Evolutionary conservation across 768 basidiomycete genomes (phyloP), one percentile per base, ranked within the genome.

Genomic region (Xerocomus potaroensis): DNA sequence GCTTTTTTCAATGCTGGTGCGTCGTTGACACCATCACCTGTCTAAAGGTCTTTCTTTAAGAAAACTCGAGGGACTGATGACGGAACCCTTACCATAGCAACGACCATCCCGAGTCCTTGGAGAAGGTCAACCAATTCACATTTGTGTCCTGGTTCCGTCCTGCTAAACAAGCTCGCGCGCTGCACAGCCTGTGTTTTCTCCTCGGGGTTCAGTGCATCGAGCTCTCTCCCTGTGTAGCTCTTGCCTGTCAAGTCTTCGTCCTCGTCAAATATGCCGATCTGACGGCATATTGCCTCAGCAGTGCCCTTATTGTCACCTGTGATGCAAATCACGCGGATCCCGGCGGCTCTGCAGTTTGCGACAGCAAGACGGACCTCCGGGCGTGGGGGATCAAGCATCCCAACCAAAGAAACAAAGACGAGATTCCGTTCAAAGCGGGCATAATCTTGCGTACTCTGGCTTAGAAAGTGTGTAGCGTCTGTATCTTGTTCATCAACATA

Each of bases 291-390:
- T 23, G 93, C 91, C 74, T 97, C 95, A 35, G 94, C 95, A 16
- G 95, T 99, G 51, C 87, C 84, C 73, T 94, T 94, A 72, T 96
- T 97, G 69, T 98, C 95, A 33, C 95, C 95, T 3, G 95, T 99
- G 64, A 99, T 95, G 60, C 95, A 95, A 57, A 99, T 83, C 36
- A 97, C 92, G 31, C 94, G 80, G 56, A 99, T 95, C 14, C 95
- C 95, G 8, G 94, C 95, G 14, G 88, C 84, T 56, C 74, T 82
- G 72, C 94, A 97, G 64, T 90, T 91, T 27, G 84, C 87, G 23
- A 99, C 81, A 10, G 96, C 94, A 29, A 66, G 74, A 26, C 78
- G 77, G 32, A 93, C 96, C 69, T 97, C 95, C 4, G 95, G 94
- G 23, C 95, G 87, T 5, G 95, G 95, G 18, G 95, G 95, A 61